Evolutionary conservation across 2,329 filamentous ascomycete species (phyloP).

Genomic region (Cordyceps farinosa): DNA sequence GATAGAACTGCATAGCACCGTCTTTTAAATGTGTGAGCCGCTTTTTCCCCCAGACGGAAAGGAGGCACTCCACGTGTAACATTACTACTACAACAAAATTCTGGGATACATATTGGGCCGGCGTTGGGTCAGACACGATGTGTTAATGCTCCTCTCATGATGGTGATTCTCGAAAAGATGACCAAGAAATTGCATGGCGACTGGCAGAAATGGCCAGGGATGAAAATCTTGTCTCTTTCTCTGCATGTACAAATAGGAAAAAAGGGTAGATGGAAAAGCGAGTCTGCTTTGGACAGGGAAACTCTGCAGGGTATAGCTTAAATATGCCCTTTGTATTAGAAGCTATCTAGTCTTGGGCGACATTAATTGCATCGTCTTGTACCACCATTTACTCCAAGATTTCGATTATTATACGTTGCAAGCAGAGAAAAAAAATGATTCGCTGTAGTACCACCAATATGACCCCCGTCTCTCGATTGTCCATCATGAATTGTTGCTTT

Average conservation of each 20-base stretch:
- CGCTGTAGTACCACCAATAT: neutral
- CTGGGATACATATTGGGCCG: slow-evolving; percentile 27
- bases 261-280: slow-evolving; percentile 8
- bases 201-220: neutral
- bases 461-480: neutral
- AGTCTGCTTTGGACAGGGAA: slow-evolving; percentile 5
- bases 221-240: neutral
- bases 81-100: slow-evolving; percentile 28
- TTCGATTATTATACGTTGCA: neutral
- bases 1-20: slow-evolving; percentile 7
- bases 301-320: slow-evolving; percentile 4
- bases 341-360: slow-evolving; percentile 10
- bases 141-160: slow-evolving; percentile 48
- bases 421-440: neutral
- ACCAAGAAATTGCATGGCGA: slow-evolving; percentile 12
- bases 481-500: neutral
- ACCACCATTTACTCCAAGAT: slow-evolving; percentile 5
- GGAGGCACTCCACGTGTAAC: slow-evolving; percentile 29
- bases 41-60: neutral
- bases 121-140: slow-evolving; percentile 35
- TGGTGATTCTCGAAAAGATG: slow-evolving; percentile 24
- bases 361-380: slow-evolving; percentile 8
- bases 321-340: slow-evolving; percentile 17
- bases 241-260: slow-evolving; percentile 2
- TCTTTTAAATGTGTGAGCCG: neutral